phyloP scores from a whole-genome alignment of 352 stramenopile genomes.

The Pythium monospermum region DNA sequence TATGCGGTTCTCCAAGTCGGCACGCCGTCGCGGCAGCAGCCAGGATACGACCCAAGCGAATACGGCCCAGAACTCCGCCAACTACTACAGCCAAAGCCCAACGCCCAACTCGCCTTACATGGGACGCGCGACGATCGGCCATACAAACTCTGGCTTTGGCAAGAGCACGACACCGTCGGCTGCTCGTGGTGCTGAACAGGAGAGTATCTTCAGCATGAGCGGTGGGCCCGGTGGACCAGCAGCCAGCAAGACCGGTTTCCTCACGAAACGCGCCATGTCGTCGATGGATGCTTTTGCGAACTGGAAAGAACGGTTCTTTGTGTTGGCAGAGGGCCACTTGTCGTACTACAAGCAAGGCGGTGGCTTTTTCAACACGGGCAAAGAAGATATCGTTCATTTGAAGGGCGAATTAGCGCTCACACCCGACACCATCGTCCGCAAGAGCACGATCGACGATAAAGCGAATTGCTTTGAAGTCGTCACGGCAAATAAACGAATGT shows the following conservation, averaged over 20 bases:
- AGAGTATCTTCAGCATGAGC: slow-evolving; percentile 35
- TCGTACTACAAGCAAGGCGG: slow-evolving; percentile 86
- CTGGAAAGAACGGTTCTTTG: slow-evolving; percentile 87
- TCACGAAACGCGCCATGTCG: slow-evolving; percentile 84
- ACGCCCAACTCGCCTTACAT: slow-evolving; percentile 38
- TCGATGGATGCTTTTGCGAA: slow-evolving; percentile 86
- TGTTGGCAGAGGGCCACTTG: slow-evolving; percentile 75
- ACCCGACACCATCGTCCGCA: slow-evolving; percentile 70
- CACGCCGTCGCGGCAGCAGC: slow-evolving; percentile 60
- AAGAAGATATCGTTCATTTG: slow-evolving; percentile 83
- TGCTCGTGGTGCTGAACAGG: slow-evolving; percentile 10
- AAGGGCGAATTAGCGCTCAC: slow-evolving; percentile 83
- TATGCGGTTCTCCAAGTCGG: slow-evolving; percentile 65
- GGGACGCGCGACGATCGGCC: slow-evolving; percentile 48
- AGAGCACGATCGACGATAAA: slow-evolving; percentile 84
- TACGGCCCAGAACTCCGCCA: slow-evolving; percentile 17
- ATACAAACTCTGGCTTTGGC: slow-evolving; percentile 16
- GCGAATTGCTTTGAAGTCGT: slow-evolving; percentile 85
- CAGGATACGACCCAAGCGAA: slow-evolving; percentile 40
- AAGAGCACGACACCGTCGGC: slow-evolving; percentile 18
- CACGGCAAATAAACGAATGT: slow-evolving; percentile 82
- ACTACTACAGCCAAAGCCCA: slow-evolving; percentile 33
- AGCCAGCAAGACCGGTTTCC: slow-evolving; percentile 78
- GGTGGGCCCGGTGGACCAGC: slow-evolving; percentile 27
- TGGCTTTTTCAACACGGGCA: slow-evolving; percentile 81